Evolutionary conservation across 768 basidiomycete species (phyloP).

Genomic region (Scleroderma citrinum): DNA sequence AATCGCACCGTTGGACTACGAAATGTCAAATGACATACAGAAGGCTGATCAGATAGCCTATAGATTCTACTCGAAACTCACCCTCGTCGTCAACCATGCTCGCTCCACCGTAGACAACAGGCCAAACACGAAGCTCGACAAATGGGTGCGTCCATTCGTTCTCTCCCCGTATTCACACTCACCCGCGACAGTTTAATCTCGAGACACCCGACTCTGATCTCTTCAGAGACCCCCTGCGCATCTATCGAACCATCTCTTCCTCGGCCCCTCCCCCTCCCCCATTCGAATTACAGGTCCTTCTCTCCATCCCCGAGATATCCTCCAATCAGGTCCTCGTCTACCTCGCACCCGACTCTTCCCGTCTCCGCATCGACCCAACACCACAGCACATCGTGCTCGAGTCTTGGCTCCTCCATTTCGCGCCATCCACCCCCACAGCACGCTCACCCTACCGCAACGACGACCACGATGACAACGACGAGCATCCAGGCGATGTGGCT

Average conservation of each 20-base stretch:
- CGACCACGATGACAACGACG: slow-evolving; percentile 17
- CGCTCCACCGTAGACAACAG: slow-evolving; percentile 51
- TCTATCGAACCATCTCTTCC: slow-evolving; percentile 54
- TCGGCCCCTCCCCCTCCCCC: slow-evolving; percentile 37
- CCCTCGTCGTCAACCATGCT: slow-evolving; percentile 68
- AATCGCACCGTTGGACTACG: slow-evolving; percentile 12
- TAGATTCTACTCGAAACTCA: slow-evolving; percentile 78
- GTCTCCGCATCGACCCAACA: slow-evolving; percentile 61
- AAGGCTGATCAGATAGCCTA: slow-evolving; percentile 86
- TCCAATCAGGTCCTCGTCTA: slow-evolving; percentile 72
- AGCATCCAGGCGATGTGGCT: slow-evolving; percentile 43
- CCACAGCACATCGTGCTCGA: slow-evolving; percentile 70
- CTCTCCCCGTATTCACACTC: not conserved
- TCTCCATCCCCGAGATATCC: slow-evolving; percentile 62
- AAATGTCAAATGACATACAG: slow-evolving; percentile 46
- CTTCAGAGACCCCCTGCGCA: slow-evolving; percentile 55
- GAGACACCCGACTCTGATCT: slow-evolving; percentile 69
- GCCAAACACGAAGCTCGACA: slow-evolving; percentile 53
- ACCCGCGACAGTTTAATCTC: slow-evolving; percentile 60
- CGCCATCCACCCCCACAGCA: slow-evolving; percentile 9
- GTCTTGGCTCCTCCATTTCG: slow-evolving; percentile 55
- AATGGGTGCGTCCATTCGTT: slow-evolving; percentile 58
- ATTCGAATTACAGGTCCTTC: slow-evolving; percentile 63
- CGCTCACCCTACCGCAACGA: not conserved
- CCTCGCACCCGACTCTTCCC: slow-evolving; percentile 49